phyloP scores from a whole-genome alignment of 1,284 basidiomycete genomes.

The Ustilago vetiveriae region DNA sequence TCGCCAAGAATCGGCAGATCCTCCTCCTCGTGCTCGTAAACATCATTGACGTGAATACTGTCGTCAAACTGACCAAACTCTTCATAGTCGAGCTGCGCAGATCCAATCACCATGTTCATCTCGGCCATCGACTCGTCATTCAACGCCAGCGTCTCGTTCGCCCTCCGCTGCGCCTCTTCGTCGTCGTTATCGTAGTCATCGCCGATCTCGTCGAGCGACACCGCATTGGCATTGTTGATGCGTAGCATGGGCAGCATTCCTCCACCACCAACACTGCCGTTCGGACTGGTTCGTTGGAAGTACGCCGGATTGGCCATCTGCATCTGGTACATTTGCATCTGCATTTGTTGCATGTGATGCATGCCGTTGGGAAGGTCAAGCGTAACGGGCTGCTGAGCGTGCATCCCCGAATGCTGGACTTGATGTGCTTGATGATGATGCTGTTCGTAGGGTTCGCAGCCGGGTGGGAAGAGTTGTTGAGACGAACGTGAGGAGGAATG shows the following conservation, averaged over 20 bases:
- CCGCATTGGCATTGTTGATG: slow-evolving; percentile 44
- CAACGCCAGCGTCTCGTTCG: slow-evolving; percentile 41
- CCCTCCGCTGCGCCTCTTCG: slow-evolving; percentile 16
- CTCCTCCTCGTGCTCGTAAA: slow-evolving; percentile 10
- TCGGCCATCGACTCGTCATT: slow-evolving; percentile 62
- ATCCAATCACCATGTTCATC: slow-evolving; percentile 59
- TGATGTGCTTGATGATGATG: slow-evolving; percentile 33
- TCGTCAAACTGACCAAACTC: slow-evolving; percentile 34
- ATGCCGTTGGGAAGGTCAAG: slow-evolving; percentile 27
- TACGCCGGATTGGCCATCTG: slow-evolving; percentile 17
- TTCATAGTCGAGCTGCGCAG: slow-evolving; percentile 39
- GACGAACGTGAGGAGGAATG: not conserved
- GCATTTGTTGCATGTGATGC: slow-evolving; percentile 37
- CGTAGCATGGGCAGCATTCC: slow-evolving; percentile 28
- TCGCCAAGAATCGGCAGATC: slow-evolving; percentile 9
- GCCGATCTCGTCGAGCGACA: slow-evolving; percentile 55
- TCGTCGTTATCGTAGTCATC: slow-evolving; percentile 50
- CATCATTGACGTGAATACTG: slow-evolving; percentile 18
- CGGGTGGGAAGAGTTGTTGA: slow-evolving; percentile 18
- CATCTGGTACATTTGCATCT: slow-evolving; percentile 40
- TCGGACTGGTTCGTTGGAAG: not conserved
- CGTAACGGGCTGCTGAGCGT: slow-evolving; percentile 26
- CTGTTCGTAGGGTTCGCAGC: slow-evolving; percentile 36
- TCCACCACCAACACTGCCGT: not conserved
- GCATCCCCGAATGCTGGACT: slow-evolving; percentile 3